These are phyloP conservation scores for Arctium lappa DNA, from an alignment of 129 eudicot genomes.

Conservation along the genomic window DNA sequence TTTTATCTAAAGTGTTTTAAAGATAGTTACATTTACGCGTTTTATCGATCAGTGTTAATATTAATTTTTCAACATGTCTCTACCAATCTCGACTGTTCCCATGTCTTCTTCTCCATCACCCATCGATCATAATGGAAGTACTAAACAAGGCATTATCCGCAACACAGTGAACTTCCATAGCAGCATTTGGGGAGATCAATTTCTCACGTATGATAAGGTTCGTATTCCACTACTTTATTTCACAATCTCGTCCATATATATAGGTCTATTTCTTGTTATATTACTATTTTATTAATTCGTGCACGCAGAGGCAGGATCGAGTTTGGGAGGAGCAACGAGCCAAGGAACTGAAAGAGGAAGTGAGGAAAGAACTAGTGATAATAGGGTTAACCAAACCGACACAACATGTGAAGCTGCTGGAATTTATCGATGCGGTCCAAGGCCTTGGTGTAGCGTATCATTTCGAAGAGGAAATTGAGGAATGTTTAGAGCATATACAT, in stretches of 20 bases:
- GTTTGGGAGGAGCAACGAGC: conserved; percentile 10
- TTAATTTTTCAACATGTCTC: neutral
- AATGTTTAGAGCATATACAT: neutral
- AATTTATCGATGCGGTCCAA: conserved; percentile 42
- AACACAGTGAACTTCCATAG: conserved; percentile 39
- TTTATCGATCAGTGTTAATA: too few species aligned
- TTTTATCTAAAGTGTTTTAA: too few species aligned
- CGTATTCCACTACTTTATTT: neutral
- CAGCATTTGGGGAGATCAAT: conserved; percentile 52
- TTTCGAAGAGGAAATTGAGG: conserved; percentile 37
- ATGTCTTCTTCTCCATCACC: neutral
- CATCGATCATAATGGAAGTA: neutral
- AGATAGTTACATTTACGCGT: too few species aligned
- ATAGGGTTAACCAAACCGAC: neutral
- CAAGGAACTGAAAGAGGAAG: conserved; percentile 28
- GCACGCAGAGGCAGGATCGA: conserved; percentile 4
- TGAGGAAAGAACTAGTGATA: conserved; percentile 3
- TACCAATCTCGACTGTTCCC: neutral
- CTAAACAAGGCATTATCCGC: conserved; percentile 17
- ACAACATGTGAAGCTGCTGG: conserved; percentile 19
- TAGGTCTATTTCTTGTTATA: neutral
- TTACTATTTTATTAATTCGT: neutral
- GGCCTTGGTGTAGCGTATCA: conserved; percentile 53
- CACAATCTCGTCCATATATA: neutral
- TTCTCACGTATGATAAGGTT: conserved; percentile 28